phyloP scores from a whole-genome alignment of 2,329 filamentous ascomycete species.

The Penicillium carneum region DNA sequence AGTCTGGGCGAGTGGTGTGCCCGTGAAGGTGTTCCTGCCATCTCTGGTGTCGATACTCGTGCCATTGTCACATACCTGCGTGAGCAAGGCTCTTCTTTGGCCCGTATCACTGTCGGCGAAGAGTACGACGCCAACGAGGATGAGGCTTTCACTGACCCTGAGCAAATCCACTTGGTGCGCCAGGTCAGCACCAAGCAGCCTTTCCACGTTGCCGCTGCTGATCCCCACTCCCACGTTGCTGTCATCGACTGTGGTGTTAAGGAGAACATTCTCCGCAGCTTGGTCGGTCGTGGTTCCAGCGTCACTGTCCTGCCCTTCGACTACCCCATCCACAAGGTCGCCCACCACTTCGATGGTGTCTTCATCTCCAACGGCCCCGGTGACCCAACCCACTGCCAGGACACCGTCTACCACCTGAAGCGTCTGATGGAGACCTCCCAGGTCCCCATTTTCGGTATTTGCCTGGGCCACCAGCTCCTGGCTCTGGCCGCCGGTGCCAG shows the following conservation, averaged over 20 bases:
- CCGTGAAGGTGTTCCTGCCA: constrained; percentile 92
- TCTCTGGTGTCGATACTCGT: constrained; percentile 95
- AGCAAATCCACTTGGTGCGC: constrained; percentile 94
- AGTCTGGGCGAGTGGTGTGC: constrained; percentile 92
- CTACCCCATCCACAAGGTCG: constrained; percentile 97
- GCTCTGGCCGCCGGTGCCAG: constrained; percentile 85
- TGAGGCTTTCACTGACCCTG: constrained; percentile 92
- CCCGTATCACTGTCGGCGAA: constrained; percentile 91
- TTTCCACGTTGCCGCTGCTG: constrained; percentile 87
- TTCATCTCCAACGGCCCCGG: constrained; percentile 99
- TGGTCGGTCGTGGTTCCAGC: constrained; percentile 88
- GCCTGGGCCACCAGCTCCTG: constrained; percentile 93
- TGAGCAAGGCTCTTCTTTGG: constrained; percentile 94
- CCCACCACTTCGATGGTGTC: constrained; percentile 95
- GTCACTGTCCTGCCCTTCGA: constrained; percentile 95
- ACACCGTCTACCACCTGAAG: constrained; percentile 89
- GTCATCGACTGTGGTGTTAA: constrained; percentile 98
- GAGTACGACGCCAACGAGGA: constrained; percentile 99
- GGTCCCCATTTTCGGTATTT: constrained; percentile 96
- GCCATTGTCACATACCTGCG: constrained; percentile 94
- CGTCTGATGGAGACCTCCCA: constrained; percentile 90
- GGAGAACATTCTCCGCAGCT: constrained; percentile 96
- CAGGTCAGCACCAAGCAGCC: constrained; percentile 97
- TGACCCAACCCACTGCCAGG: constrained; percentile 94
- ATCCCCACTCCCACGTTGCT: constrained; percentile 86